phyloP scores from a whole-genome alignment of 805 yeast species.

The Saturnispora halmiae region DNA sequence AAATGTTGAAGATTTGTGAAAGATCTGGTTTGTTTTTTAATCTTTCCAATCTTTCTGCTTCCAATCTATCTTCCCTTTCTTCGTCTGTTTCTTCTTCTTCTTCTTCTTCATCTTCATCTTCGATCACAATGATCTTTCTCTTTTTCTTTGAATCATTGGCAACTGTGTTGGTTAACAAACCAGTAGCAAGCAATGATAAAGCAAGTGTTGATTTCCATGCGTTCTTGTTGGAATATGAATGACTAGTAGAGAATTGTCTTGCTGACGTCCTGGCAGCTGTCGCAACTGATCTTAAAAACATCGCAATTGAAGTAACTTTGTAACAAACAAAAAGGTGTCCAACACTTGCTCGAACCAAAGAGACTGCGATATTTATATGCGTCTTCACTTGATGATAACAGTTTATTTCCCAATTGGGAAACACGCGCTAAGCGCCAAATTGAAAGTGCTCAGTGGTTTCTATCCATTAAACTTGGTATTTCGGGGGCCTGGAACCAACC shows the following conservation, averaged over 20 bases:
- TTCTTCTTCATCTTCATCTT: conserved; percentile 22
- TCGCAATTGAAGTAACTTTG: no score
- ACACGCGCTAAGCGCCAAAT: not conserved
- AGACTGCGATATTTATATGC: not conserved
- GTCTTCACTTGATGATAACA: no score
- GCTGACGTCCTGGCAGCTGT: not conserved
- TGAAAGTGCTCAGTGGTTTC: no score
- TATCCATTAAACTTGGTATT: no score
- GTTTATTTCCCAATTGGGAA: conserved; percentile 3
- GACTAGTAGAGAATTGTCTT: not conserved
- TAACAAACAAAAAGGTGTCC: no score
- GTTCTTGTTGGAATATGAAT: not conserved
- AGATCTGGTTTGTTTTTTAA: conserved; percentile 52
- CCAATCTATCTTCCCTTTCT: conserved; percentile 27
- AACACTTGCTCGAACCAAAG: no score
- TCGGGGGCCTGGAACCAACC: no score
- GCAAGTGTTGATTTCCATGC: conserved; percentile 1
- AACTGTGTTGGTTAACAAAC: conserved; percentile 3
- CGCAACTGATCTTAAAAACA: not conserved
- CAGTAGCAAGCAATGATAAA: conserved; percentile 4
- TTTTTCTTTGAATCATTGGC: conserved; percentile 10
- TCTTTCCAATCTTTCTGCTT: conserved; percentile 32
- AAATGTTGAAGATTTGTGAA: conserved; percentile 57
- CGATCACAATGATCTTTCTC: conserved; percentile 19
- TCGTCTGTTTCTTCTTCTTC: conserved; percentile 22